Evolutionary conservation across 495 filamentous ascomycete genomes (phyloP), one percentile per base, ranked within the genome.

Genomic region (Aspergillus conjunctus): DNA sequence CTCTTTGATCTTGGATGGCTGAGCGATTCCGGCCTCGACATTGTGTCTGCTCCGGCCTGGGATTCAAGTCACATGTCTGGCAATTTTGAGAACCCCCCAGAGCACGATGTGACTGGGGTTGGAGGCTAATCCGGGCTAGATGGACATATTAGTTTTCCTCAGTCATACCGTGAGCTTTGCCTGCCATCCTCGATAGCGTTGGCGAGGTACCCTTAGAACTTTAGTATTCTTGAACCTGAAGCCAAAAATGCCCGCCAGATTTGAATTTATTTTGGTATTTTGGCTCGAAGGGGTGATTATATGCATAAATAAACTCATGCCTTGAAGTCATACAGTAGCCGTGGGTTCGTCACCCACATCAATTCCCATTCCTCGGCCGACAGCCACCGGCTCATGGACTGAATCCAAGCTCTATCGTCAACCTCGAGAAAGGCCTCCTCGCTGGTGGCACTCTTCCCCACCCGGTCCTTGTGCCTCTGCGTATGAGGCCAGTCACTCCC

Each of bases 401-500:
- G 9, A 14, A 37, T 37, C 34, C 34, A 37, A 37, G 34, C 34
- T 37, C 14, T 37, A 37, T 37, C 34, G 14, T 37, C 3, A 37
- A 37, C 3, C 1, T 37, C 14, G 9, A 37, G 34, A 37, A 37
- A 37, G 9, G 34, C 34, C 34, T 37, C 34, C 34, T 37, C 34
- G 34, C 34, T 37, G 34, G 34, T 37, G 1, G 34, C 8, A 3
- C 34, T 43, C 20, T 46, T 60, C 30, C 32, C 49, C 0, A 30
- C 18, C 6, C 58, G 43, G 31, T 54, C 50, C 34, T 54, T 32
- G 21, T 53, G 49, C 37, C 50, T 32, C 58, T 60, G 49, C 2
- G 58, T 60, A 54, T 60, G 58, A 12, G 58, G 58, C 58, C 49
- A 60, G 50, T 54, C 58, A 54, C 49, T 60, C 0, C 58, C 58